A percentile compares a stretch with the other conserved stretches of the same genome.
Evolutionary conservation across 768 basidiomycete genomes (phyloP).

Genomic region (Tricholoma bakamatsutake): DNA sequence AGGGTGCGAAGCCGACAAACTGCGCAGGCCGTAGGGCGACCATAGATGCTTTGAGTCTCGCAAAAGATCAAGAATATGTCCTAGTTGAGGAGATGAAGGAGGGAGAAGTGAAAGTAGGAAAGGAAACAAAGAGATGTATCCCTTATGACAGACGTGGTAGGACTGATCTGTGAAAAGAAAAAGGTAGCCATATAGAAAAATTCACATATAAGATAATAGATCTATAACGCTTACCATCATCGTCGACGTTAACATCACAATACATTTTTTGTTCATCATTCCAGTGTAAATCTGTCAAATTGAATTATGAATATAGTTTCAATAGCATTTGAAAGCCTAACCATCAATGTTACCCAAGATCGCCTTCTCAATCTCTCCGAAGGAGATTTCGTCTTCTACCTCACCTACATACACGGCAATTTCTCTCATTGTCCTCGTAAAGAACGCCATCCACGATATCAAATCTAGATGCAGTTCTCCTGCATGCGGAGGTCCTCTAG

Average conservation of each 20-base stretch:
- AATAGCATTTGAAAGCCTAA: conserved; percentile 21
- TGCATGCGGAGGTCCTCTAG: conserved; percentile 79
- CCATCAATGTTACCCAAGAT: conserved; percentile 85
- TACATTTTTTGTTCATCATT: conserved; percentile 87
- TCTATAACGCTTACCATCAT: conserved; percentile 55
- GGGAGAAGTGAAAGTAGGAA: conserved; percentile 80
- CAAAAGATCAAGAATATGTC: conserved; percentile 74
- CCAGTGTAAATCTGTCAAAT: conserved; percentile 80
- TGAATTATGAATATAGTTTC: neutral
- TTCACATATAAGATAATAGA: neutral
- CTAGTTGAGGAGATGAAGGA: conserved; percentile 72
- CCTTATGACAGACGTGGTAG: conserved; percentile 83
- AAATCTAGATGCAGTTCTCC: conserved; percentile 93
- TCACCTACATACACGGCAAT: conserved; percentile 86
- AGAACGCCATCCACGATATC: conserved; percentile 96
- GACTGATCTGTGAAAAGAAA: conserved; percentile 66
- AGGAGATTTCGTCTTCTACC: conserved; percentile 76
- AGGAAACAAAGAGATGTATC: conserved; percentile 93
- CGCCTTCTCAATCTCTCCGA: conserved; percentile 69
- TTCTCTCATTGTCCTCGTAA: conserved; percentile 87
- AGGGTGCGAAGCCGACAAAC: conserved; percentile 82
- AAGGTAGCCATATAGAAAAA: neutral
- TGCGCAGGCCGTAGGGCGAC: conserved; percentile 88
- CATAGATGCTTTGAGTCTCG: conserved; percentile 81
- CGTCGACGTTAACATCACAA: conserved; percentile 81